Conservation (phyloP, 805 yeast genomes). For the Spathaspora gorwiae region DNA sequence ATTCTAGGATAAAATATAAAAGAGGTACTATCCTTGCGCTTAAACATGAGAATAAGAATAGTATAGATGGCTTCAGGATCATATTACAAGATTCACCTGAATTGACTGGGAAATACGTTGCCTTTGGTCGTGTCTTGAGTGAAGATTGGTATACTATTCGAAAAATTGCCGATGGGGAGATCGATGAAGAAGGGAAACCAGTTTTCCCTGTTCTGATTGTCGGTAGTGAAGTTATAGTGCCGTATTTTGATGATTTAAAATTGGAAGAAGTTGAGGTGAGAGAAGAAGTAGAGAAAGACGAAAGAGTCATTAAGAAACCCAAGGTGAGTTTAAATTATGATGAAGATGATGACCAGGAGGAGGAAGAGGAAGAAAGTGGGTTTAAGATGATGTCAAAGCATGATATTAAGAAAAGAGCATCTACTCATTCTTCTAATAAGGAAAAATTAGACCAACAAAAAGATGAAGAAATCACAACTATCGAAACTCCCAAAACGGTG, state of each 20-base stretch:
- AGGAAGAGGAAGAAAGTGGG: constrained; percentile 13
- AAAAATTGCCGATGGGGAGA: constrained; percentile 46
- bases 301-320: constrained; percentile 11
- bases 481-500: too few species aligned
- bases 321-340: constrained; percentile 30
- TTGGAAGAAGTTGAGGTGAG: neutral
- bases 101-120: constrained; percentile 33
- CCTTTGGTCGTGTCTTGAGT: constrained; percentile 53
- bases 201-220: constrained; percentile 47
- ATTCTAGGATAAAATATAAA: constrained; percentile 43
- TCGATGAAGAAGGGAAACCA: constrained; percentile 36
- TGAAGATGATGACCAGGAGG: constrained; percentile 29
- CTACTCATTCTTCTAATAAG: neutral
- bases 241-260: constrained; percentile 45
- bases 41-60: constrained; percentile 10
- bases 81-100: constrained; percentile 22
- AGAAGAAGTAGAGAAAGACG: constrained; percentile 9
- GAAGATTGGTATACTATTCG: constrained; percentile 50
- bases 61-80: constrained; percentile 26
- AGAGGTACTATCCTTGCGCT: constrained; percentile 4
- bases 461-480: neutral
- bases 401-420: constrained; percentile 16
- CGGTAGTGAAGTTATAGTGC: constrained; percentile 37
- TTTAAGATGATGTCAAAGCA: constrained; percentile 41
- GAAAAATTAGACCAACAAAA: neutral